Evolutionary conservation across 1,284 basidiomycete species (phyloP), one percentile per base, ranked within the genome.

Genomic region (Inonotus obliquus): DNA sequence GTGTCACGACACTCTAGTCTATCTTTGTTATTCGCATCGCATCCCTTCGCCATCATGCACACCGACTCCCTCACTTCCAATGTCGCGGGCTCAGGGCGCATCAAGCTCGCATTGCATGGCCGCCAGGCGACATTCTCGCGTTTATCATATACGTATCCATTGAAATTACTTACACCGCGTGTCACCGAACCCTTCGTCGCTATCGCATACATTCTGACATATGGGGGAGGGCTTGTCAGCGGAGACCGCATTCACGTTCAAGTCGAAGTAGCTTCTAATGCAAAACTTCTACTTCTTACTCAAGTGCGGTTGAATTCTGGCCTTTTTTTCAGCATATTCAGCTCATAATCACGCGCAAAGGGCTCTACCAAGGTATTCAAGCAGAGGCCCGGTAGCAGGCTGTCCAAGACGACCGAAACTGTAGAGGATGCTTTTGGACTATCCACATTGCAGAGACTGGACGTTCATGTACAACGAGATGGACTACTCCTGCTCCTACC

Each of bases 301-400:
- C 94, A 96, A 79, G 94, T 91, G 67, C 70, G 81, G 70, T 67
- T 52, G 45, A n/a, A 25, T 14, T 55, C 73, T 17, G 74, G 10
- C 25, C 23, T 14, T 19, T 5, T 19, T 4, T 23, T 5, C 23
- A 17, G 9, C n/a, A 21, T 49, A 17, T 49, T 49, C 48, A 49
- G 51, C 54, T 60, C 23, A 47, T 62, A 45, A 54, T 19, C 37
- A 23, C 59, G 17, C 19, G 32, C 32, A 39, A 68, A 96, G 87
- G 94, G 94, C n/a, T 91, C 88, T 21, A 97, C 95, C 13, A 97
- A 98, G 72, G 90, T 97, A 25, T 97, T 96, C 79, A 94, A 92
- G 72, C 78, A 79, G 19, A 83, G 92, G 29, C 74, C 79, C 9
- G 83, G 79, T 59, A 76, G 76, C 63, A 78, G 76, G 25, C 73